Percentiles rank a stretch among this genome's conserved stretches.
phyloP scores from a whole-genome alignment of 176 grass and related monocot genomes.

The Phoenix dactylifera region DNA sequence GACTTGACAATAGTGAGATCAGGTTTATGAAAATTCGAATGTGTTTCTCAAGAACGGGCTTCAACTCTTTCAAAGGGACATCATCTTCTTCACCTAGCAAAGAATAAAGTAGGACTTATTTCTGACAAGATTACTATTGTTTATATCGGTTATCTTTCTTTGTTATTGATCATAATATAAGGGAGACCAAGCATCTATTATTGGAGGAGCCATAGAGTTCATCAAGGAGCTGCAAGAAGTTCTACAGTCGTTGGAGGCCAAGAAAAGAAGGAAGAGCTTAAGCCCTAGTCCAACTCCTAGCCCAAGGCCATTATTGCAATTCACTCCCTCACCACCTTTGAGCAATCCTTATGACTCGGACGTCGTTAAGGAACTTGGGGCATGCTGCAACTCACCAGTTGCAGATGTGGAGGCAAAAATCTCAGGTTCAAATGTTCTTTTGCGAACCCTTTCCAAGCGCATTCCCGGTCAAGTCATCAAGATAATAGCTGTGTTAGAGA shows the following conservation, averaged over 20 bases:
- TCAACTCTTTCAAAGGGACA: too few species aligned
- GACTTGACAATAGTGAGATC: too few species aligned
- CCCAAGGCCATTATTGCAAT: conserved; percentile 27
- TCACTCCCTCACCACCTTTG: conserved; percentile 44
- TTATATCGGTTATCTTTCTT: neutral
- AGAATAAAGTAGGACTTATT: too few species aligned
- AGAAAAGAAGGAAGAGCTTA: conserved; percentile 57
- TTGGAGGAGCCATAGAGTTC: conserved; percentile 91
- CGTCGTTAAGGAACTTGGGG: conserved; percentile 54
- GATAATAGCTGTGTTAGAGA: conserved; percentile 59
- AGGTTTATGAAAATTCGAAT: too few species aligned
- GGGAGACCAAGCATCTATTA: conserved; percentile 95
- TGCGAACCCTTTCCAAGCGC: conserved; percentile 74
- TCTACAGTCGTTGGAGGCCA: conserved; percentile 60
- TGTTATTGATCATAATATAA: neutral
- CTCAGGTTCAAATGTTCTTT: conserved; percentile 72
- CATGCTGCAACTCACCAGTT: conserved; percentile 72
- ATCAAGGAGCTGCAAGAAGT: conserved; percentile 79
- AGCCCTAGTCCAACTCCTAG: conserved; percentile 35
- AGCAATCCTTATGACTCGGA: conserved; percentile 19
- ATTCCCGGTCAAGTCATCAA: conserved; percentile 47
- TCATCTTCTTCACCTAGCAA: too few species aligned
- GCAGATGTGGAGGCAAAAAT: conserved; percentile 89
- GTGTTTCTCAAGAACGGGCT: too few species aligned
- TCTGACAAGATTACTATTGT: too few species aligned